A percentile compares a stretch with the other conserved stretches of the same genome.
Conservation (phyloP, 768 basidiomycete genomes). For the Agaricus sinodeliciosus region DNA sequence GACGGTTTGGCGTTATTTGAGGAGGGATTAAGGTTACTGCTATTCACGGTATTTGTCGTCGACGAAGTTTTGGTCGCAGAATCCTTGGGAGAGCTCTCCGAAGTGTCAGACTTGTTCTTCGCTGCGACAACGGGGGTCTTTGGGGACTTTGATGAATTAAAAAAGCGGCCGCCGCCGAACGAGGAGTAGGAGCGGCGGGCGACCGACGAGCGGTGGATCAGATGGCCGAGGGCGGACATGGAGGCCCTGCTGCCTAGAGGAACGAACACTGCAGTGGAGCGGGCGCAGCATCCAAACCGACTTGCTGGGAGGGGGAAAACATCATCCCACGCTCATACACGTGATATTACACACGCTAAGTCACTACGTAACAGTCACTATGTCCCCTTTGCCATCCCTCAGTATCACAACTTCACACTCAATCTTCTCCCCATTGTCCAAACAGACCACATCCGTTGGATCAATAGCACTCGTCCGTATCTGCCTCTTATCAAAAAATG, state of each 20-base stretch:
- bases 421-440: constrained; percentile 89
- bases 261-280: background rate
- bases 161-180: constrained; percentile 68
- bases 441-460: constrained; percentile 83
- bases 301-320: background rate
- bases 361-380: constrained; percentile 76
- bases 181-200: constrained; percentile 64
- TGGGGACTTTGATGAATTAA: constrained; percentile 66
- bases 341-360: background rate
- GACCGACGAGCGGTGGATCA: constrained; percentile 40
- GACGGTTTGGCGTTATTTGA: constrained; percentile 1
- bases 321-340: background rate
- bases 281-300: background rate
- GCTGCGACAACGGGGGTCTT: constrained; percentile 36
- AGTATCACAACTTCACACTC: constrained; percentile 90
- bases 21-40: constrained; percentile 10
- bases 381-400: constrained; percentile 85
- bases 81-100: constrained; percentile 8
- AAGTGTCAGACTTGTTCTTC: constrained; percentile 18
- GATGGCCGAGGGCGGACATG: constrained; percentile 48
- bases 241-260: constrained; percentile 4
- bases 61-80: constrained; percentile 7
- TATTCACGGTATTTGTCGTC: constrained; percentile 6
- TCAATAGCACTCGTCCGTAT: constrained; percentile 80
- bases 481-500: constrained; percentile 77